These are phyloP conservation scores for Xylaria venustula DNA, from an alignment of 495 filamentous ascomycete genomes.

Conservation along the genomic window DNA sequence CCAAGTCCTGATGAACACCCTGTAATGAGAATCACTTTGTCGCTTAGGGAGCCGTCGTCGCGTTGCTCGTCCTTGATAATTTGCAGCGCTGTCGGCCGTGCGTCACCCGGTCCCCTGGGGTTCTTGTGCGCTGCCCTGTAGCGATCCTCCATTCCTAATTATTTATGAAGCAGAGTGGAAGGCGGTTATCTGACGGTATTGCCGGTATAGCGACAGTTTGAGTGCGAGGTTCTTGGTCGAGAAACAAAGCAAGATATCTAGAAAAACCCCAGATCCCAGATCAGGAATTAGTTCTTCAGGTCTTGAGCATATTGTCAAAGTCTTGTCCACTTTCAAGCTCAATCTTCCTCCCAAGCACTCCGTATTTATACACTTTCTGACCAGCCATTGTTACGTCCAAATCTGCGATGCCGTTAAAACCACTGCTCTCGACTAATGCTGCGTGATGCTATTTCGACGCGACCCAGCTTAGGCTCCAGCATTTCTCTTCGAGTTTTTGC, in stretches of 20 bases:
- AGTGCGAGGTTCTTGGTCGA: too few relatives aligned
- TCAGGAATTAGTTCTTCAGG: too few relatives aligned
- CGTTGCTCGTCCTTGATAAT: constrained; percentile 46
- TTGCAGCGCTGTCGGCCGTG: constrained; percentile 45
- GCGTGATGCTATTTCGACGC: background rate
- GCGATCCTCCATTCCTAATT: background rate
- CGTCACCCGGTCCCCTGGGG: constrained; percentile 44
- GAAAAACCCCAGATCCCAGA: too few relatives aligned
- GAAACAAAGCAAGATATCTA: too few relatives aligned
- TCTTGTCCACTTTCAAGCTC: background rate
- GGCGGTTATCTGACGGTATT: background rate
- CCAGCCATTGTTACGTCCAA: background rate
- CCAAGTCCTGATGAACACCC: constrained; percentile 54
- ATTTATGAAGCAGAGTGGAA: background rate
- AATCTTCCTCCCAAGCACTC: background rate
- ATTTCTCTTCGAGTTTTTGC: too few relatives aligned
- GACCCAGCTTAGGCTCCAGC: too few relatives aligned
- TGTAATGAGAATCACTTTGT: constrained; percentile 52
- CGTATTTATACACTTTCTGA: background rate
- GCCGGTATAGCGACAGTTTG: background rate
- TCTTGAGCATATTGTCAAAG: too few relatives aligned
- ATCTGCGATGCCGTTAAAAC: background rate
- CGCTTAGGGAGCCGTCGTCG: constrained; percentile 33
- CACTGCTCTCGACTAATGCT: background rate
- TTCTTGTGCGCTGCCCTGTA: constrained; percentile 6